Percentiles rank a stretch among this genome's conserved stretches.
Conservation (phyloP, 257 asterid species). For the Scutellaria galericulata region DNA sequence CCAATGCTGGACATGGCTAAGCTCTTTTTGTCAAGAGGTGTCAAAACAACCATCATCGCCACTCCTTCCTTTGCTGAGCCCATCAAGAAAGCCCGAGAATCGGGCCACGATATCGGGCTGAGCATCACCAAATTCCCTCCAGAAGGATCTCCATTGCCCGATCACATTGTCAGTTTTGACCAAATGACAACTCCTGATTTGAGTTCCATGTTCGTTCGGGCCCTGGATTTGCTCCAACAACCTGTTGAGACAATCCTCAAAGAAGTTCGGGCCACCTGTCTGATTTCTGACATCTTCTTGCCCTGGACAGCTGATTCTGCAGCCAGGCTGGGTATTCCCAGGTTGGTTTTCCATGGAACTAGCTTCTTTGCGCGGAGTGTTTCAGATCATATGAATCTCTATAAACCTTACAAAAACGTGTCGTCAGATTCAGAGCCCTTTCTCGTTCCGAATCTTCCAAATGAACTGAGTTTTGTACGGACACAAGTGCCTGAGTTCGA, state of each 20-base stretch:
- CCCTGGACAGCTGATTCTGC: conserved; percentile 60
- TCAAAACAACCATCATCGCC: conserved; percentile 48
- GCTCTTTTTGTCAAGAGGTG: conserved; percentile 51
- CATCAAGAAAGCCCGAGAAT: conserved; percentile 25
- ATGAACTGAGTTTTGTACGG: conserved; percentile 31
- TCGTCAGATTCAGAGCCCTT: conserved; percentile 54
- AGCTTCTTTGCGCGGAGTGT: conserved; percentile 43
- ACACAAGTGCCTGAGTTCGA: conserved; percentile 41
- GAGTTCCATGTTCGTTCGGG: conserved; percentile 36
- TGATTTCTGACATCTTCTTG: conserved; percentile 51
- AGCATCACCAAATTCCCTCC: conserved; percentile 50
- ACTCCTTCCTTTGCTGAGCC: conserved; percentile 42
- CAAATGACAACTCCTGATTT: conserved; percentile 32
- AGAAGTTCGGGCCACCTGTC: conserved; percentile 40
- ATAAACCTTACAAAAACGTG: conserved; percentile 45
- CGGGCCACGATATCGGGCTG: conserved; percentile 44
- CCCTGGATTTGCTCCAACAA: conserved; percentile 44
- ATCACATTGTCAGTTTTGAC: conserved; percentile 43
- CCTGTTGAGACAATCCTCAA: conserved; percentile 46
- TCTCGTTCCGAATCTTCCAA: conserved; percentile 49
- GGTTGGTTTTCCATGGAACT: conserved; percentile 51
- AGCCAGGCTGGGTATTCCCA: conserved; percentile 49
- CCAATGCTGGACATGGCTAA: conserved; percentile 70
- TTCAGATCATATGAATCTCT: conserved; percentile 31
- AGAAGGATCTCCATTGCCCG: conserved; percentile 46